Percentiles rank a stretch among this genome's conserved stretches.
Conservation (phyloP, 495 filamentous ascomycete genomes). For the Tuber aestivum region DNA sequence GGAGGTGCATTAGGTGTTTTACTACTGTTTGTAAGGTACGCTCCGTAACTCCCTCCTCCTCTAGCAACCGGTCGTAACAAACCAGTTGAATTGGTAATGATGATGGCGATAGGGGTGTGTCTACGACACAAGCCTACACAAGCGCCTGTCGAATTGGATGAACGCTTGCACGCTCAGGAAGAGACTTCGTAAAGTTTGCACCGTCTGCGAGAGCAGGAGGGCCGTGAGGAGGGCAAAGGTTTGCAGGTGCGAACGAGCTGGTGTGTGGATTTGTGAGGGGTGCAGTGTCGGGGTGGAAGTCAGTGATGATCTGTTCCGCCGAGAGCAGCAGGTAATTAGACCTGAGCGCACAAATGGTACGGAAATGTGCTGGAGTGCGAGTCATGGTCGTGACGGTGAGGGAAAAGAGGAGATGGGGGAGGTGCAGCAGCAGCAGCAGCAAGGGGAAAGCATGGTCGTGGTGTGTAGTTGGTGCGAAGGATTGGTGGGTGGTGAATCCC, state of each 20-base stretch:
- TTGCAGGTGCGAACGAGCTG: not conserved
- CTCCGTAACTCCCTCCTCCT: not conserved
- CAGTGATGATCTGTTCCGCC: constrained; percentile 14
- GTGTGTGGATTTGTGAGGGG: not conserved
- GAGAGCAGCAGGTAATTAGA: not conserved
- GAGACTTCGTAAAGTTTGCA: not conserved
- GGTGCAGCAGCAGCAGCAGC: not conserved
- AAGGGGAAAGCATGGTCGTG: not conserved
- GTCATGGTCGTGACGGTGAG: not conserved
- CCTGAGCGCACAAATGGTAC: constrained; percentile 11
- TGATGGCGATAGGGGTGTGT: not conserved
- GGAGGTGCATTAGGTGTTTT: not conserved
- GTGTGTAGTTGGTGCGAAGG: not conserved
- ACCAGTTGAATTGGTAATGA: not conserved
- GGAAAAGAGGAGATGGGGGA: not conserved
- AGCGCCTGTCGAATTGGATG: not conserved
- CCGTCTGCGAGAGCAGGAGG: not conserved
- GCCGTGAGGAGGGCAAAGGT: not conserved
- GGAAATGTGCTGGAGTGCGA: not conserved
- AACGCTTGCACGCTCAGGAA: not conserved
- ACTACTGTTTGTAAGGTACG: not conserved
- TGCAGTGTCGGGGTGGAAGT: constrained; percentile 17
- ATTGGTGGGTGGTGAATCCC: not conserved
- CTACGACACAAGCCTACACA: not conserved
- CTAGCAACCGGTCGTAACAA: not conserved